phyloP scores from a whole-genome alignment of 768 basidiomycete genomes.

The Lepiota venenata region DNA sequence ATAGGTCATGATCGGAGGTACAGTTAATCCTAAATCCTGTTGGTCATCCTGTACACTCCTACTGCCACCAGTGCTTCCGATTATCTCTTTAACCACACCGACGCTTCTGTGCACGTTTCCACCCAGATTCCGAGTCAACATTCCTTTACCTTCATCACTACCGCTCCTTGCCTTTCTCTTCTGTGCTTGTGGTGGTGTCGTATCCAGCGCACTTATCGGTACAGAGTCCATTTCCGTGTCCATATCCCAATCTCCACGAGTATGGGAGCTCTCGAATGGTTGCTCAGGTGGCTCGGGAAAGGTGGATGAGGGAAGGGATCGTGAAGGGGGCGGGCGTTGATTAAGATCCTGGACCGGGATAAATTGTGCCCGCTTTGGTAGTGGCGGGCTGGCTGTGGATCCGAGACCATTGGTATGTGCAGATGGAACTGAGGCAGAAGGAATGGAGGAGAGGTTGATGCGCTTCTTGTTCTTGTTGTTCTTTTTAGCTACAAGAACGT shows the following conservation, averaged over 20 bases:
- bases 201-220: slow-evolving; percentile 51
- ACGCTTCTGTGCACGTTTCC: slow-evolving; percentile 55
- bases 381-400: slow-evolving; percentile 20
- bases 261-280: slow-evolving; percentile 37
- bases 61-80: slow-evolving; percentile 19
- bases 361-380: slow-evolving; percentile 34
- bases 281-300: slow-evolving; percentile 52
- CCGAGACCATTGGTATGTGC: slow-evolving; percentile 18
- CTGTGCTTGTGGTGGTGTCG: slow-evolving; percentile 32
- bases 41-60: slow-evolving; percentile 15
- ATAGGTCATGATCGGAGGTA: slow-evolving; percentile 59
- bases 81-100: slow-evolving; percentile 54
- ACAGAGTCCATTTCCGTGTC: slow-evolving; percentile 52
- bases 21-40: slow-evolving; percentile 38
- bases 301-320: slow-evolving; percentile 21
- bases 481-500: slow-evolving; percentile 74
- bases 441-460: slow-evolving; percentile 17
- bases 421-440: slow-evolving; percentile 17
- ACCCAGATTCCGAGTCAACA: slow-evolving; percentile 57
- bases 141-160: slow-evolving; percentile 34
- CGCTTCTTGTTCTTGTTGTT: slow-evolving; percentile 62
- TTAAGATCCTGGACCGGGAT: slow-evolving; percentile 25
- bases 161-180: slow-evolving; percentile 47
- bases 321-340: slow-evolving; percentile 18
- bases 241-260: slow-evolving; percentile 23